Base-by-base conservation (phyloP, 2,329 filamentous ascomycete species). In the Exophiala alcalophila region DNA sequence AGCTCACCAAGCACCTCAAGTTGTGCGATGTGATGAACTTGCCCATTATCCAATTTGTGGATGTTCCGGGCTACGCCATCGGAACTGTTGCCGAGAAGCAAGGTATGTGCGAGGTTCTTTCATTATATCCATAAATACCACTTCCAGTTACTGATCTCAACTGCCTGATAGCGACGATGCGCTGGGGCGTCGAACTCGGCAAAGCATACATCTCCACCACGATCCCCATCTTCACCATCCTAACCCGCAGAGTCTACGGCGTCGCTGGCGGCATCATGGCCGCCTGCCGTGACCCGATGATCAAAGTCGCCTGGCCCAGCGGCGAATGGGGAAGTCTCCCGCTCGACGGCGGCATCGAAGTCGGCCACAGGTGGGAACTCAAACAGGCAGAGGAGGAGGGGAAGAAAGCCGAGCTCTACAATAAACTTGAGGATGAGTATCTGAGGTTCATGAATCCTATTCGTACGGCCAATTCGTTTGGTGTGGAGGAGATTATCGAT, bases 1-100 rank as follows among this genome's bases (percentile, higher is more conserved):
- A 83, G 54, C 66, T 82, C 11, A 74, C 72, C 0, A 65, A 76
- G 1, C 70, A 80, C 58, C 61, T 83, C 24, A 82, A 82, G 53
- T 71, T 83, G 54, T 76, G 77, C 47, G 79, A 83, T 55, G 70
- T 82, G 29, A 81, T 83, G 67, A 83, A 83, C 46, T 63, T 83
- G 2, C 80, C 80, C 0, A 65, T 82, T 3, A 42, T 83, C 5
- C 80, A 83, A 56, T 81, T 83, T 48, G 68, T 83, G 3, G 79
- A 83, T 57, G 67, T 80, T 1, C 78, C 65, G 65, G 60, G 58
- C 60, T 82, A 81, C 49, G 77, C 80, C 0, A 78, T 83, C 26
- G 80, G 80, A 0, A 83, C 79, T 0, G 69, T 76, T 0, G 79
- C 80, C 2, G 80, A 83, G 59, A 38, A 44, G 32, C 26, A 31